Conservation (phyloP, 257 asterid species). For the Oldenlandia corymbosa region DNA sequence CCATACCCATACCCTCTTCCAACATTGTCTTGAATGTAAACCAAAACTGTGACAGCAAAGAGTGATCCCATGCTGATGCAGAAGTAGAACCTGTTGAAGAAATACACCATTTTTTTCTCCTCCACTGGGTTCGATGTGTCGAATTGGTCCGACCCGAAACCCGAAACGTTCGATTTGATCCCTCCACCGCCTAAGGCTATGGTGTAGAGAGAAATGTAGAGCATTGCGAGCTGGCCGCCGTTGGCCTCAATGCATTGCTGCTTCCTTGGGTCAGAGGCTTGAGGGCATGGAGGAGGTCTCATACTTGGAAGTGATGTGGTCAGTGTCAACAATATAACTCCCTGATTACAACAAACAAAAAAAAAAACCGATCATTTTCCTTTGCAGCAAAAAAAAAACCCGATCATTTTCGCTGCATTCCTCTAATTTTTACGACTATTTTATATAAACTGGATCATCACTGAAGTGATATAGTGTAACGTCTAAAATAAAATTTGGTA, state of each 20-base stretch:
- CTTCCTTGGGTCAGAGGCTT: slow-evolving; percentile 26
- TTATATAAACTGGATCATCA: too few species aligned
- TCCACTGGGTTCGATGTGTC: slow-evolving; percentile 57
- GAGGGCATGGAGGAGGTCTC: slow-evolving; percentile 79
- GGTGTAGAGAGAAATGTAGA: slow-evolving; percentile 69
- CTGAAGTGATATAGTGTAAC: too few species aligned
- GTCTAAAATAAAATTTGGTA: too few species aligned
- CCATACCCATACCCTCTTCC: slow-evolving; percentile 89
- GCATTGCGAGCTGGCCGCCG: slow-evolving; percentile 51
- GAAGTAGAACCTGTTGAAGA: slow-evolving; percentile 81
- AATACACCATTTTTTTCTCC: slow-evolving; percentile 57
- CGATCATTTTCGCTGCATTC: too few species aligned
- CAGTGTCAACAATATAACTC: slow-evolving; percentile 56
- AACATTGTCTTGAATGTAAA: slow-evolving; percentile 75
- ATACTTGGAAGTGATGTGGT: slow-evolving; percentile 64
- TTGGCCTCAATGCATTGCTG: slow-evolving; percentile 50
- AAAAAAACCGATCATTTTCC: too few species aligned
- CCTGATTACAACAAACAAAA: slow-evolving; percentile 32
- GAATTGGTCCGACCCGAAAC: slow-evolving; percentile 86
- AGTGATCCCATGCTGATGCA: slow-evolving; percentile 77
- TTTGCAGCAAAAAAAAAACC: too few species aligned
- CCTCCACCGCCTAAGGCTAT: slow-evolving; percentile 88
- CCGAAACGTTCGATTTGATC: slow-evolving; percentile 81
- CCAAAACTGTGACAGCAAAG: slow-evolving; percentile 73
- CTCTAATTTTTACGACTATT: too few species aligned